Evolutionary conservation across 148 eudicot genomes (phyloP).

Genomic region (Linanthus parryae): DNA sequence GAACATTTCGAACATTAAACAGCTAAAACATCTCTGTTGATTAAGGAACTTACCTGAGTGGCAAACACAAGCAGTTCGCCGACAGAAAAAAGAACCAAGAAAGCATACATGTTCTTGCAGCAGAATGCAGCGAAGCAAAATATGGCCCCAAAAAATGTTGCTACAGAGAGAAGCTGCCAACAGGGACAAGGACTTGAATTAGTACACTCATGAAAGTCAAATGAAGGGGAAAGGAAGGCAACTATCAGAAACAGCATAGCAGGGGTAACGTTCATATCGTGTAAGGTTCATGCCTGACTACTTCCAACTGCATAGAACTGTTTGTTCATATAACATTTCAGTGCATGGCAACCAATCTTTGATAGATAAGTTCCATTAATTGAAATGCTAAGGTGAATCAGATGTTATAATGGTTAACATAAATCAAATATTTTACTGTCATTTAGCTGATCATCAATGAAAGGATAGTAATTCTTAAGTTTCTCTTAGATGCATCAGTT

Average conservation of each 20-base stretch:
- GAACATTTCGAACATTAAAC: too few relatives aligned
- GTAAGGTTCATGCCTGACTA: neutral
- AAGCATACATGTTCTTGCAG: constrained; percentile 56
- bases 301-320: constrained; percentile 1
- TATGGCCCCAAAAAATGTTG: constrained; percentile 66
- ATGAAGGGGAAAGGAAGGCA: neutral
- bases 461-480: too few relatives aligned
- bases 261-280: neutral
- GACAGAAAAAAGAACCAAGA: constrained; percentile 61
- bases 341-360: neutral
- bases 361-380: neutral
- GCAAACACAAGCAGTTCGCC: constrained; percentile 89
- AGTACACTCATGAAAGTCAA: neutral
- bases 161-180: constrained; percentile 76
- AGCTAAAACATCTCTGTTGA: too few relatives aligned
- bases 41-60: constrained; percentile 59
- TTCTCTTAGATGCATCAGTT: too few relatives aligned
- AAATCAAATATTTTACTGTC: too few relatives aligned
- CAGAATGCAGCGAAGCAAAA: constrained; percentile 92
- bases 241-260: neutral
- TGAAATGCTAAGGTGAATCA: neutral
- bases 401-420: neutral
- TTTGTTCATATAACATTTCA: neutral
- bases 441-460: too few relatives aligned
- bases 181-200: constrained; percentile 9